A percentile compares a stretch with the other conserved stretches of the same genome.
Conservation (phyloP, 257 asterid species). For the Solanum verrucosum region DNA sequence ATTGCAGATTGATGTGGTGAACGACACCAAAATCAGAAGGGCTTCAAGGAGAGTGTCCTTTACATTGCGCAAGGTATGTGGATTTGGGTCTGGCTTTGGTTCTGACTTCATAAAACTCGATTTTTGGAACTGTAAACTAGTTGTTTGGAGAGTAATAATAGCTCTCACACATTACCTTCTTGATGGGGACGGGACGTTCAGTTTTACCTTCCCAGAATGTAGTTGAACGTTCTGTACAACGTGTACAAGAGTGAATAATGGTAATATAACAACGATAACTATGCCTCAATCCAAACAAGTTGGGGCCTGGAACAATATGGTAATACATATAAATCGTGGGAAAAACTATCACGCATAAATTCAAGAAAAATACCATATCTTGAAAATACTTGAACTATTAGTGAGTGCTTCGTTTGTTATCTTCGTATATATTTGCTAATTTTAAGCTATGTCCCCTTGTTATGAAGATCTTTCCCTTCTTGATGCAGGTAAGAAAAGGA, state of each 20-base stretch:
- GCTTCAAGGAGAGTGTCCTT: slow-evolving; percentile 82
- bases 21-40: slow-evolving; percentile 56
- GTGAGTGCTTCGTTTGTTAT: neutral
- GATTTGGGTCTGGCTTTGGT: neutral
- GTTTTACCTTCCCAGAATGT: neutral
- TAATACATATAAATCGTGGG: neutral
- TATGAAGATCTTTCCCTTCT: neutral
- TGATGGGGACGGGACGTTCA: neutral
- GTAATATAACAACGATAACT: neutral
- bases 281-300: neutral
- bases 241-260: neutral
- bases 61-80: slow-evolving; percentile 75
- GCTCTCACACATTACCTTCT: neutral
- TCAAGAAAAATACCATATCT: neutral
- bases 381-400: neutral
- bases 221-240: neutral
- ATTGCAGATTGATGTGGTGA: slow-evolving; percentile 69
- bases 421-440: neutral
- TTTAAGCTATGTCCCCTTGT: neutral
- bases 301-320: neutral
- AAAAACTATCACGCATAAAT: neutral
- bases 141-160: neutral
- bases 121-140: neutral
- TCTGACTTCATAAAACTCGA: neutral
- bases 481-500: slow-evolving; percentile 57